phyloP scores from a whole-genome alignment of 495 filamentous ascomycete genomes.

The Rusavskia elegans region DNA sequence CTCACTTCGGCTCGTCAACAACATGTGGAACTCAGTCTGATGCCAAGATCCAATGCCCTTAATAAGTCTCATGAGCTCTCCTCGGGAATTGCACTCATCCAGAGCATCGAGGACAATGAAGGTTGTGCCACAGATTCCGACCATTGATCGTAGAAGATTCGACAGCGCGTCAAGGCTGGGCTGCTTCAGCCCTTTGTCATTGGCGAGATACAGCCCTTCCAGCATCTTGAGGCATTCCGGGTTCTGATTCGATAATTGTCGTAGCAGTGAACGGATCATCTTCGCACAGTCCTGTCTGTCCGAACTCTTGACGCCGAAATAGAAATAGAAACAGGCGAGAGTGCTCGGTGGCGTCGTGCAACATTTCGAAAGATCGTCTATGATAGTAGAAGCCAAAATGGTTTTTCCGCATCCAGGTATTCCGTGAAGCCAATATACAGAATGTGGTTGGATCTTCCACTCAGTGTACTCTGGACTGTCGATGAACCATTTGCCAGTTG shows the following conservation, averaged over 20 bases:
- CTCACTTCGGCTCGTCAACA: slow-evolving; percentile 18
- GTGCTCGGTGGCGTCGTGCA: neutral
- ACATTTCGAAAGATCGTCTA: slow-evolving; percentile 13
- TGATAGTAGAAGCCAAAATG: slow-evolving; percentile 18
- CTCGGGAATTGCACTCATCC: slow-evolving; percentile 17
- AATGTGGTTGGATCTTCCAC: slow-evolving; percentile 12
- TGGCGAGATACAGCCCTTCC: too few relatives aligned
- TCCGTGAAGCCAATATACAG: slow-evolving; percentile 21
- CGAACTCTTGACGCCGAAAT: too few relatives aligned
- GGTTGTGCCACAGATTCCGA: neutral
- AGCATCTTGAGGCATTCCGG: too few relatives aligned
- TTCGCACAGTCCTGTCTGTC: too few relatives aligned
- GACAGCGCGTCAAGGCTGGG: neutral
- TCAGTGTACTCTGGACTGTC: slow-evolving; percentile 7
- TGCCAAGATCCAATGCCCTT: slow-evolving; percentile 9
- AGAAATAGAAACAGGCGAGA: slow-evolving; percentile 20
- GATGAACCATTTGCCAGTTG: slow-evolving; percentile 19
- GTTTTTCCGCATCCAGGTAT: slow-evolving; percentile 26
- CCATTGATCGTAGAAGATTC: neutral
- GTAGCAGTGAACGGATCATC: too few relatives aligned
- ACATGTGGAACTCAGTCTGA: slow-evolving; percentile 10
- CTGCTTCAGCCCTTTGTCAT: slow-evolving; percentile 5
- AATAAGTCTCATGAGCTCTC: slow-evolving; percentile 12
- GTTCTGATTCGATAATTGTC: too few relatives aligned
- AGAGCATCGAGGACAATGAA: slow-evolving; percentile 16